Conservation (phyloP, 2,329 filamentous ascomycete species). For the Cladosporium phlei region DNA sequence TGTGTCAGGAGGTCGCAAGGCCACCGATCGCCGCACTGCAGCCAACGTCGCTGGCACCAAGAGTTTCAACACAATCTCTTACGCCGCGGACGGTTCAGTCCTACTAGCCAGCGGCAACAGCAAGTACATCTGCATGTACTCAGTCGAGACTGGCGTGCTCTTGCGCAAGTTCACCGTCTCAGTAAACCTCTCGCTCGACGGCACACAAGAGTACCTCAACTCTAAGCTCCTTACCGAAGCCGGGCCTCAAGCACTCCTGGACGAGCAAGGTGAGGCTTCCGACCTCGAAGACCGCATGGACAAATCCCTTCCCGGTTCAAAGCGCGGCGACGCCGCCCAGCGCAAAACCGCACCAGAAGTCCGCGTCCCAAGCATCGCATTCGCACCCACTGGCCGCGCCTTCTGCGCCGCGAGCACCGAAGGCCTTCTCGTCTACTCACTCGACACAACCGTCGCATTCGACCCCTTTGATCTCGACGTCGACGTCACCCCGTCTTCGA, state of each 20-base stretch:
- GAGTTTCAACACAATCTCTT: slow-evolving; percentile 79
- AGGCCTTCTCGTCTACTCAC: slow-evolving; percentile 85
- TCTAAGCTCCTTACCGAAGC: slow-evolving; percentile 87
- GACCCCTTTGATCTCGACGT: slow-evolving; percentile 96
- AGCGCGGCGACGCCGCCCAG: slow-evolving; percentile 77
- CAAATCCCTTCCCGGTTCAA: slow-evolving; percentile 74
- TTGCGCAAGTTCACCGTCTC: slow-evolving; percentile 95
- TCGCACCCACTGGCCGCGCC: slow-evolving; percentile 79
- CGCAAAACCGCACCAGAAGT: slow-evolving; percentile 76
- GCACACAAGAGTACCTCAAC: slow-evolving; percentile 95
- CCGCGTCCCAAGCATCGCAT: slow-evolving; percentile 75
- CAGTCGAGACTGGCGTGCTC: slow-evolving; percentile 84
- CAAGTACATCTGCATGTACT: slow-evolving; percentile 98
- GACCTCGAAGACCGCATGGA: slow-evolving; percentile 84
- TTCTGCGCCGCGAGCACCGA: slow-evolving; percentile 96
- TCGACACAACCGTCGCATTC: slow-evolving; percentile 79
- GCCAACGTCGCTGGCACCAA: slow-evolving; percentile 89
- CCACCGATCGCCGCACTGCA: slow-evolving; percentile 81
- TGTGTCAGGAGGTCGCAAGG: slow-evolving; percentile 84
- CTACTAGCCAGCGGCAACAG: slow-evolving; percentile 89
- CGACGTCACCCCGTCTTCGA: slow-evolving; percentile 77
- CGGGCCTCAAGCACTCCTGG: slow-evolving; percentile 76
- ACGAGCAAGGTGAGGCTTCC: slow-evolving; percentile 81
- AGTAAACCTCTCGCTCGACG: slow-evolving; percentile 89
- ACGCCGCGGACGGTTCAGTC: slow-evolving; percentile 88